Evolutionary conservation across 2,329 filamentous ascomycete genomes (phyloP).

Genomic region (Chalara sp.): DNA sequence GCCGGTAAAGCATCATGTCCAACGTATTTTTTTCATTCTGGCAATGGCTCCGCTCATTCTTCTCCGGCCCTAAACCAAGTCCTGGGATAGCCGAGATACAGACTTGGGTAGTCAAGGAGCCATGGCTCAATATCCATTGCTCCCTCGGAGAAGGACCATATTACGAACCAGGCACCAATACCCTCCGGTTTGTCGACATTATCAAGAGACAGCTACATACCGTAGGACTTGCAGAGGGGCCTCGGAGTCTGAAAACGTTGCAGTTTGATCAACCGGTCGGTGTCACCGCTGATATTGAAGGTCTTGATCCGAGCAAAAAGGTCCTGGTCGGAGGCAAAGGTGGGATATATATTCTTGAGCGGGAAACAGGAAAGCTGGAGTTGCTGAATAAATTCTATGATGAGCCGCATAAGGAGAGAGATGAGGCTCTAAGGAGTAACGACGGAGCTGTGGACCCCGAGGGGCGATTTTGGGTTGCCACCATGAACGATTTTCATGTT

Average conservation of each 20-base stretch:
- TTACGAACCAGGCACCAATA: constrained; percentile 59
- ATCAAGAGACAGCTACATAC: constrained; percentile 68
- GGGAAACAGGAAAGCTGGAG: constrained; percentile 46
- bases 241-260: constrained; percentile 15
- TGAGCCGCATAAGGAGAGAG: constrained; percentile 18
- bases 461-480: constrained; percentile 78
- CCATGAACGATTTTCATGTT: constrained; percentile 70
- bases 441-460: constrained; percentile 76
- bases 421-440: constrained; percentile 57
- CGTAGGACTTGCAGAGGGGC: constrained; percentile 58
- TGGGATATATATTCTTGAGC: constrained; percentile 73
- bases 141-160: constrained; percentile 68
- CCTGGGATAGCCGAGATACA: constrained; percentile 24
- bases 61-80: constrained; percentile 2
- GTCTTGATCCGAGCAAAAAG: constrained; percentile 52
- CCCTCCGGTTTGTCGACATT: constrained; percentile 77
- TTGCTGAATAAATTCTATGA: constrained; percentile 44
- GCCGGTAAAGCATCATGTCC: too few relatives aligned
- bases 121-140: constrained; percentile 55
- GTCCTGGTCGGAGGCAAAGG: constrained; percentile 76
- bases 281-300: constrained; percentile 73
- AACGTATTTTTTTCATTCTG: too few relatives aligned
- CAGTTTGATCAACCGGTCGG: constrained; percentile 49
- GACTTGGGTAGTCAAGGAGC: constrained; percentile 39
- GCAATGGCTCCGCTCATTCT: too few relatives aligned